Base-by-base conservation (phyloP, 108 stramenopile species). In the Pseudonitzschia pungens region DNA sequence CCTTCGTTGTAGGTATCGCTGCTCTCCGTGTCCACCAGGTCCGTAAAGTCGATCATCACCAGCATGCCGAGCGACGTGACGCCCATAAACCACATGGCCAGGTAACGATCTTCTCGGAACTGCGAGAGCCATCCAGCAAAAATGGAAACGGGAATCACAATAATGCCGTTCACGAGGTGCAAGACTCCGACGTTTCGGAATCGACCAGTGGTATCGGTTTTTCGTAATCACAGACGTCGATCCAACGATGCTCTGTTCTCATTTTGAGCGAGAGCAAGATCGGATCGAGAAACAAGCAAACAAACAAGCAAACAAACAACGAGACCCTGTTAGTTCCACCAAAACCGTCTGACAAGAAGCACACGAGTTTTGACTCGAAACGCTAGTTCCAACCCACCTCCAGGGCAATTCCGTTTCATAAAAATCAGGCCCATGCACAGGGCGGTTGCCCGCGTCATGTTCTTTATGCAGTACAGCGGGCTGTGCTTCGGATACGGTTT, bases 141-240 rank as follows among this genome's bases (percentile, higher is more conserved):
- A 5, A 78, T 74, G 29, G 83, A 74, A 52, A 89, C 83, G 14
- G 89, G 91, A 50, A 92, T 87, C n/a, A 86, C 84, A 51, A 92
- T 69, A 31, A 88, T 67, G 9, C 91, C 91, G 32, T 87, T 86
- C 20, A 81, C 86, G 11, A 86, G 76, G 66, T 85, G 84, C 54
- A 92, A 71, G n/a, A 72, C 53, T 18, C 91, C 91, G 33, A 92
- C 86, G 65, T 92, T 82, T 33, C 53, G 62, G 20, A n/a, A 89
- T 86, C 21, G 70, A 66, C 91, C 91, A 92, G 6, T 66, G 76
- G 67, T 84, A 92, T 63, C 86, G 64, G 75, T 88, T 79, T 72
- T 88, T 89, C 26, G 89, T 89, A 24, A 92, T 74, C 60, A 92
- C 80, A 5, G 88, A 84, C 12, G 85, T 84, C 22, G 87, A 86